Percentiles rank a stretch among this genome's conserved stretches.
Evolutionary conservation across 2,329 filamentous ascomycete species (phyloP).

Genomic region (Tolypocladium guangdongense): DNA sequence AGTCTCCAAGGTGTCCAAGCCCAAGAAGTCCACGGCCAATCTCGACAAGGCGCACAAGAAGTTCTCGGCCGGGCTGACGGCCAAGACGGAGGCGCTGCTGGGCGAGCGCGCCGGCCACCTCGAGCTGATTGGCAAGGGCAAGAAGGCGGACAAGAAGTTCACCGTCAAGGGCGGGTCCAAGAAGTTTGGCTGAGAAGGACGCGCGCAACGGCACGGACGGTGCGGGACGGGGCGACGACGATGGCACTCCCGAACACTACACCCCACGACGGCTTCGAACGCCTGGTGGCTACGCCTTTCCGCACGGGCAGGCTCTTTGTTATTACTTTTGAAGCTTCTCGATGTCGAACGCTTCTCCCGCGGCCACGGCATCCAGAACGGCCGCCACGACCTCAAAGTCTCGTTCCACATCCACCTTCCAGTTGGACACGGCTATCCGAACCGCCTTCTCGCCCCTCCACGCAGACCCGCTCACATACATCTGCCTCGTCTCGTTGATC

Average conservation of each 20-base stretch:
- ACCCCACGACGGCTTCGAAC: background rate
- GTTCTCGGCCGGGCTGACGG: constrained; percentile 41
- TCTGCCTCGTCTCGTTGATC: constrained; percentile 63
- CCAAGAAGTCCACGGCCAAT: constrained; percentile 31
- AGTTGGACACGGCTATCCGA: constrained; percentile 79
- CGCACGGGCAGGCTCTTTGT: background rate
- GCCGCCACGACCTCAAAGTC: constrained; percentile 56
- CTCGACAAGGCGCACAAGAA: constrained; percentile 45
- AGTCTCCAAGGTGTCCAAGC: constrained; percentile 36
- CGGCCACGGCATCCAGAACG: constrained; percentile 45
- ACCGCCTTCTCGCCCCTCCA: constrained; percentile 68
- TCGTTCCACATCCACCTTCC: constrained; percentile 59
- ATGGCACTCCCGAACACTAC: background rate
- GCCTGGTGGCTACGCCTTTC: background rate
- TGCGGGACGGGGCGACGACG: background rate
- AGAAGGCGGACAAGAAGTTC: constrained; percentile 32
- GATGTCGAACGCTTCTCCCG: constrained; percentile 17
- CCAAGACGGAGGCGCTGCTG: constrained; percentile 45
- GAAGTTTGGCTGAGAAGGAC: constrained; percentile 39
- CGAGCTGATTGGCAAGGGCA: constrained; percentile 46
- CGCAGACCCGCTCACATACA: constrained; percentile 73
- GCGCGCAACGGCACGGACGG: background rate
- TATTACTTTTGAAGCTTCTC: background rate
- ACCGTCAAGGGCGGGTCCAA: constrained; percentile 37
- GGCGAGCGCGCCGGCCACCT: constrained; percentile 49